phyloP scores from a whole-genome alignment of 257 asterid genomes.

The Marsdenia floribunda region DNA sequence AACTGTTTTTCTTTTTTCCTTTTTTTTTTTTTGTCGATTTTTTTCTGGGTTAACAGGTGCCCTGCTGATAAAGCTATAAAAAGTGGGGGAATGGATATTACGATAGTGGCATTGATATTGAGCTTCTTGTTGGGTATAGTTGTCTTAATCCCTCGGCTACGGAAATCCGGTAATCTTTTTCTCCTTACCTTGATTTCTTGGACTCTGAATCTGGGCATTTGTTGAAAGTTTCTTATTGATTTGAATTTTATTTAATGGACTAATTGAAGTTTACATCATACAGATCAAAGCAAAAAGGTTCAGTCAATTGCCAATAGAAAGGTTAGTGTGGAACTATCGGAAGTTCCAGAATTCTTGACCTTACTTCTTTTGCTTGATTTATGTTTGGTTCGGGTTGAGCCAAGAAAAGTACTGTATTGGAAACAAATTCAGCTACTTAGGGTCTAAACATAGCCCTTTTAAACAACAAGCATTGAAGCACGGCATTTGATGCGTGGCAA shows the following conservation, averaged over 20 bases:
- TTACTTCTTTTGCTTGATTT: neutral
- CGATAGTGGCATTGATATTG: conserved; percentile 38
- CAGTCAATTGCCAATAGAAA: conserved; percentile 30
- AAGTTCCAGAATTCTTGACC: neutral
- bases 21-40: neutral
- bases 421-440: neutral
- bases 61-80: conserved; percentile 21
- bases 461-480: neutral
- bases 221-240: neutral
- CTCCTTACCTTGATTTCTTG: conserved; percentile 3
- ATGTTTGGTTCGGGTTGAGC: neutral
- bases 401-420: neutral
- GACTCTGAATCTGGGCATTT: conserved; percentile 9
- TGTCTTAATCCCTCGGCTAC: conserved; percentile 43
- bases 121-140: conserved; percentile 46
- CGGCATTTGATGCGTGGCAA: neutral
- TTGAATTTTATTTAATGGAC: conserved; percentile 1
- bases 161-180: conserved; percentile 44
- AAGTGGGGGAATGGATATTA: conserved; percentile 39
- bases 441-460: neutral
- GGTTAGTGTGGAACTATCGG: conserved; percentile 19
- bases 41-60: neutral
- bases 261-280: conserved; percentile 26
- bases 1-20: no score
- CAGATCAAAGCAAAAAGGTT: conserved; percentile 44